phyloP scores from a whole-genome alignment of 2,329 filamentous ascomycete species.

The Ceratocystis ficicola region DNA sequence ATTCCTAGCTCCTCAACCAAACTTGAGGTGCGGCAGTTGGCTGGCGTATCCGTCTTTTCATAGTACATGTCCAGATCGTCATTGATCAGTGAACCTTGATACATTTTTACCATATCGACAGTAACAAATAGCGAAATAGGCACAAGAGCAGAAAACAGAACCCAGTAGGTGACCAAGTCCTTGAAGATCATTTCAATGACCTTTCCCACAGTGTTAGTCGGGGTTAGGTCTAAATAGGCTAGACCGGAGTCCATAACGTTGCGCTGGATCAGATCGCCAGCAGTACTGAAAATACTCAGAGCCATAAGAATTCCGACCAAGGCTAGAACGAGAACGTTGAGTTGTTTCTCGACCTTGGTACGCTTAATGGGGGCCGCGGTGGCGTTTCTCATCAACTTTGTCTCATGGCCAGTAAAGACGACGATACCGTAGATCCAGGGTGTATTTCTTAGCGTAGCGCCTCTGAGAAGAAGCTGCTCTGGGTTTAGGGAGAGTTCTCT shows the following conservation, averaged over 20 bases:
- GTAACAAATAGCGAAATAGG: constrained; percentile 98
- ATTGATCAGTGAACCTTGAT: constrained; percentile 93
- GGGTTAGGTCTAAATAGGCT: constrained; percentile 57
- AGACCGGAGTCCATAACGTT: constrained; percentile 51
- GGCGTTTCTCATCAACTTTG: constrained; percentile 96
- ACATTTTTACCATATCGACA: constrained; percentile 95
- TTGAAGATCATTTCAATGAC: constrained; percentile 74
- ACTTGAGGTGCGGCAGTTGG: constrained; percentile 90
- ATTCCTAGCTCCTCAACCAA: constrained; percentile 94
- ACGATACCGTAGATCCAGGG: constrained; percentile 89
- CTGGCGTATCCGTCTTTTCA: constrained; percentile 85
- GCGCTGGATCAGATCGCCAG: constrained; percentile 76
- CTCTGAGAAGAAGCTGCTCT: constrained; percentile 84
- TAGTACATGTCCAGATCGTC: constrained; percentile 98
- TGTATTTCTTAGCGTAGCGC: constrained; percentile 87
- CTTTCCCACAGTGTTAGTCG: constrained; percentile 41
- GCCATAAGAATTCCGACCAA: constrained; percentile 71
- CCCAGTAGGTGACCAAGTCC: constrained; percentile 97
- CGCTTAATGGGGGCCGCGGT: constrained; percentile 96
- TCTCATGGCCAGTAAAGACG: constrained; percentile 70
- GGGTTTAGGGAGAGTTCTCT: constrained; percentile 83
- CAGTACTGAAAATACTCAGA: constrained; percentile 79
- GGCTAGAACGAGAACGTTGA: constrained; percentile 87
- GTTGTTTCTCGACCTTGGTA: constrained; percentile 85
- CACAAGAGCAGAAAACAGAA: constrained; percentile 89